Percentiles rank a stretch among this genome's conserved stretches.
Conservation (phyloP, 352 stramenopile genomes). For the Aphanomyces stellatus region DNA sequence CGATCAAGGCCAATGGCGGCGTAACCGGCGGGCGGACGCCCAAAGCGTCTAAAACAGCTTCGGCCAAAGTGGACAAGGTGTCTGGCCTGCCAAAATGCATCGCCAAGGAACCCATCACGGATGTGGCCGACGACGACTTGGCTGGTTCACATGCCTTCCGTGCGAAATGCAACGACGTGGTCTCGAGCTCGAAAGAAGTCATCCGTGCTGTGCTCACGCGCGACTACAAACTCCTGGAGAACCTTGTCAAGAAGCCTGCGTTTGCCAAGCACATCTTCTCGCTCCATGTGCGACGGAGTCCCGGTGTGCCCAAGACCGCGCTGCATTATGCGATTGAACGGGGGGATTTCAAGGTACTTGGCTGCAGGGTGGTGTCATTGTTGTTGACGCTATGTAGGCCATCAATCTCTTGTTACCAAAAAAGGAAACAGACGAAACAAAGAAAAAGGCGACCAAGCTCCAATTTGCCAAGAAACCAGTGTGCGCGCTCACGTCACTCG, state of each 20-base stretch:
- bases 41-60: background rate
- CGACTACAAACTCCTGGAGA: slow-evolving; percentile 63
- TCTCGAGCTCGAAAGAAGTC: slow-evolving; percentile 50
- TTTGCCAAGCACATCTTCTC: slow-evolving; percentile 41
- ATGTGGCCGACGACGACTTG: slow-evolving; percentile 40
- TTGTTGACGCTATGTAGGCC: no score
- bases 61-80: slow-evolving; percentile 1
- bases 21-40: background rate
- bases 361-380: no score
- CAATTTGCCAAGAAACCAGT: slow-evolving; percentile 32
- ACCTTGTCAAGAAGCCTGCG: slow-evolving; percentile 33
- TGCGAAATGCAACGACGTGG: slow-evolving; percentile 37
- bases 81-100: slow-evolving; percentile 23
- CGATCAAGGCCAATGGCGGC: slow-evolving; percentile 24
- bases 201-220: slow-evolving; percentile 58
- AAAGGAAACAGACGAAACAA: no score
- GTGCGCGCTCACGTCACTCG: slow-evolving; percentile 55
- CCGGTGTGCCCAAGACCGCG: slow-evolving; percentile 35
- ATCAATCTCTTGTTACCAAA: no score
- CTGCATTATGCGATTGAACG: slow-evolving; percentile 57
- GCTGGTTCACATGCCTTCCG: slow-evolving; percentile 35
- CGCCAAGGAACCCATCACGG: slow-evolving; percentile 34
- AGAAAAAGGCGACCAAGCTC: no score
- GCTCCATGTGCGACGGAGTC: slow-evolving; percentile 37
- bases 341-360: slow-evolving; percentile 39